Evolutionary conservation across 495 filamentous ascomycete genomes (phyloP), one percentile per base, ranked within the genome.

Genomic region (Cryomyces minteri): DNA sequence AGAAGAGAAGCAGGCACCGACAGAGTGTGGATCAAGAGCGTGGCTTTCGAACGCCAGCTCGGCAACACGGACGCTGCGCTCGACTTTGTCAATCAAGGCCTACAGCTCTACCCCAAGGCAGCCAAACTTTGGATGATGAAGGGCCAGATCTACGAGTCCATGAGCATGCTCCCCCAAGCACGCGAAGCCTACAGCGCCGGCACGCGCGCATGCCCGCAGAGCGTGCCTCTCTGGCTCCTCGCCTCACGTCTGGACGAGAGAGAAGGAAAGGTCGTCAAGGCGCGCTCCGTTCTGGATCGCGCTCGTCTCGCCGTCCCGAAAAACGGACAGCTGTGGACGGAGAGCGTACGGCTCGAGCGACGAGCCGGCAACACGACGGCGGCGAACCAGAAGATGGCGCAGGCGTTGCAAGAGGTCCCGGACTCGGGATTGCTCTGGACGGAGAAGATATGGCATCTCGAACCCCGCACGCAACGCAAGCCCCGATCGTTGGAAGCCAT

Each of bases 91-190:
- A 84, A 80, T 53, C 76, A 94, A 55, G 92, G 79, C 30, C 69
- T 99, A 0, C 79, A 85, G 45, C 67, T 84, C n/a, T 96, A 90
- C 62, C 88, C 92, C 8, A 74, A 75, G 41, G 74, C 80, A 2
- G 76, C 84, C 44, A 95, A 95, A 59, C 72, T 99, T 8, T 94
- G 86, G 79, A 94, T 94, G 84, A 84, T 94, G 68, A 99, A 96
- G 63, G 90, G 92, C 4, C 90, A 99, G 53, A 84, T 96, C 49
- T 99, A 96, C 70, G 82, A 94, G 53, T 65, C 73, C 11, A 72
- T 82, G 43, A 72, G 68, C 48, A 82, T 82, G 57, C 64, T 82
- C 34, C 77, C 83, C 0, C 81, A 92, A 57, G 90, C 92, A 4
- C 75, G 88, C 40, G 86, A 99, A 58, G 88, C 92, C 0, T 96